Conservation (phyloP, 257 asterid genomes). For the Przewalskia tangutica region DNA sequence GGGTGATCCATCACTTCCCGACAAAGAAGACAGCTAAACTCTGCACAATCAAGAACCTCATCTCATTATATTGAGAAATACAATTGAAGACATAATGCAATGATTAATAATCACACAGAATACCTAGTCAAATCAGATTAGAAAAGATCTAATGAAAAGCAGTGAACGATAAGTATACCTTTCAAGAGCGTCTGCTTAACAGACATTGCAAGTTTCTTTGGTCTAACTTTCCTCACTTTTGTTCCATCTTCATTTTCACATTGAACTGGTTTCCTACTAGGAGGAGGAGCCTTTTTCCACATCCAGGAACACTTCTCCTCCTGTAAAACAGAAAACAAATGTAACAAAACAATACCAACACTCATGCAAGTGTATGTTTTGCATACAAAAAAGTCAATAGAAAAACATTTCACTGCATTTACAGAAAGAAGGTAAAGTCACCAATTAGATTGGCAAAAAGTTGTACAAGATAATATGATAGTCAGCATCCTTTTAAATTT, state of each 20-base stretch:
- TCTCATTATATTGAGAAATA: background rate
- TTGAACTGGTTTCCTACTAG: conserved; percentile 29
- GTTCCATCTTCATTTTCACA: conserved; percentile 31
- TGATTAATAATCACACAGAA: background rate
- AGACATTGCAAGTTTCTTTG: conserved; percentile 17
- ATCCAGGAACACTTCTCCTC: conserved; percentile 46
- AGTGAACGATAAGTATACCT: conserved; percentile 30
- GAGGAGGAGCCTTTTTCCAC: conserved; percentile 67
- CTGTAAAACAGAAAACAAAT: conserved; percentile 23
- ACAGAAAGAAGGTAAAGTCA: background rate
- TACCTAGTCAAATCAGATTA: background rate
- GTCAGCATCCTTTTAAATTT: background rate
- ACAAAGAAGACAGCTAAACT: conserved; percentile 67
- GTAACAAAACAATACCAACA: background rate
- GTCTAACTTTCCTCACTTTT: conserved; percentile 29
- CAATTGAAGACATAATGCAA: background rate
- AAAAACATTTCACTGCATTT: background rate
- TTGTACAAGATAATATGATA: background rate
- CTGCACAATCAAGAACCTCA: conserved; percentile 31
- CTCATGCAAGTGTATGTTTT: background rate
- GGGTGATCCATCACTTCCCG: conserved; percentile 72
- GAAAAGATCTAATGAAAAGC: background rate
- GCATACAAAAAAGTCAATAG: background rate
- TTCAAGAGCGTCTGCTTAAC: conserved; percentile 60
- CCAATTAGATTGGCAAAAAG: background rate